Evolutionary conservation across 2,329 filamentous ascomycete species (phyloP).

Genomic region (Colletotrichum caudatum): DNA sequence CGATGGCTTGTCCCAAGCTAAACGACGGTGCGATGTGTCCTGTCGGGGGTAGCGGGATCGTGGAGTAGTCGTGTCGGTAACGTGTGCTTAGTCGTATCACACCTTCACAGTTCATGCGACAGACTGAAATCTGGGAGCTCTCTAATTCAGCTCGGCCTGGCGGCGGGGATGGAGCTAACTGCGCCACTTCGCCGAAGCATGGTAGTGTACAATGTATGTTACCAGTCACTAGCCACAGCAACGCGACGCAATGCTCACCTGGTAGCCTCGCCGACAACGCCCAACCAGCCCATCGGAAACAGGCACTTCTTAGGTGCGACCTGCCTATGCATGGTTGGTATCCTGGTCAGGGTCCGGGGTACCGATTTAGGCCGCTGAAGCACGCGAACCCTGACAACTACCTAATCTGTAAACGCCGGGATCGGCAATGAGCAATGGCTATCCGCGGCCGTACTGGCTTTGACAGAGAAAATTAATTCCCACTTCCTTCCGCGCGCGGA

Average conservation of each 20-base stretch:
- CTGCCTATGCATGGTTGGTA: not conserved
- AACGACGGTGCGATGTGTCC: not conserved
- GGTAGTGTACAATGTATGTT: no score
- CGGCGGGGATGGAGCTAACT: slow-evolving; percentile 11
- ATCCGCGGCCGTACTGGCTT: slow-evolving; percentile 36
- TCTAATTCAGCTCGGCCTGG: slow-evolving; percentile 3
- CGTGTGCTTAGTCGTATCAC: not conserved
- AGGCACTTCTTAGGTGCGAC: not conserved
- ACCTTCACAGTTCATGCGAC: not conserved
- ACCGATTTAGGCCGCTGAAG: slow-evolving; percentile 37
- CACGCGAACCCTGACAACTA: slow-evolving; percentile 31
- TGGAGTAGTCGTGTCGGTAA: not conserved
- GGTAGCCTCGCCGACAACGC: slow-evolving; percentile 13
- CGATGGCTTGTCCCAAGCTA: no score
- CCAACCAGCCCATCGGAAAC: slow-evolving; percentile 18
- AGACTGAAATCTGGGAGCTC: slow-evolving; percentile 7
- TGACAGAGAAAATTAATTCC: slow-evolving; percentile 38
- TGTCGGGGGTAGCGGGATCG: not conserved
- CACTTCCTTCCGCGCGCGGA: slow-evolving; percentile 41
- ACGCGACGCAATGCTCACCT: no score
- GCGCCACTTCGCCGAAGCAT: slow-evolving; percentile 1
- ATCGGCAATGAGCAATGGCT: slow-evolving; percentile 41
- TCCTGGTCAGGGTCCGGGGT: slow-evolving; percentile 28
- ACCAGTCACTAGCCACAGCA: not conserved
- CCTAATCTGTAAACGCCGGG: slow-evolving; percentile 34